Evolutionary conservation across 306 rosid species (phyloP).

Genomic region (Vigna radiata): DNA sequence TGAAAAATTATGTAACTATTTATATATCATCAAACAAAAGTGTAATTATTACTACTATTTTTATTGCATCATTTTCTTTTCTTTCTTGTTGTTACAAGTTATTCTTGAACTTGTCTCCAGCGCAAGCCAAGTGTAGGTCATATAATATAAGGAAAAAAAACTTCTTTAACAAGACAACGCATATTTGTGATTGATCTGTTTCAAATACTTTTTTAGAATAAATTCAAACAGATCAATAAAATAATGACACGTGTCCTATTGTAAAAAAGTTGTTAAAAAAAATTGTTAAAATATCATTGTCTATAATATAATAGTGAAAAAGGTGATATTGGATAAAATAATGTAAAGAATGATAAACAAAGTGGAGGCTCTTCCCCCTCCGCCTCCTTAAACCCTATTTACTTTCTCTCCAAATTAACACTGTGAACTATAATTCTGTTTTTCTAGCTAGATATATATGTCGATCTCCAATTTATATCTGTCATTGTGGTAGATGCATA

Average conservation of each 20-base stretch:
- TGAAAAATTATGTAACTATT: too few relatives aligned
- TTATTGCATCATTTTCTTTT: background rate
- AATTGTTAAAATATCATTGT: too few relatives aligned
- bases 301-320: background rate
- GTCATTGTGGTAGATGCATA: background rate
- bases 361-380: background rate
- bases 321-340: background rate
- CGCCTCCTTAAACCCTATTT: constrained; percentile 32
- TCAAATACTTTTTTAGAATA: too few relatives aligned
- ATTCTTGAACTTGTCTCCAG: too few relatives aligned
- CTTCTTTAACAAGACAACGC: too few relatives aligned
- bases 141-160: background rate
- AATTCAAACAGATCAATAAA: too few relatives aligned
- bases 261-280: too few relatives aligned
- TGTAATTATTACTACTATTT: too few relatives aligned
- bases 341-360: background rate
- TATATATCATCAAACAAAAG: too few relatives aligned
- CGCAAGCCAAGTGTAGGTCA: background rate
- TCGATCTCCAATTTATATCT: background rate
- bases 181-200: too few relatives aligned
- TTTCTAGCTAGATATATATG: background rate
- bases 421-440: background rate
- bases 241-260: too few relatives aligned
- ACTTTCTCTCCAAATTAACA: background rate
- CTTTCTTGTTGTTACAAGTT: too few relatives aligned